Conservation (phyloP, 305 asterid genomes). For the Fraxinus greggii region DNA sequence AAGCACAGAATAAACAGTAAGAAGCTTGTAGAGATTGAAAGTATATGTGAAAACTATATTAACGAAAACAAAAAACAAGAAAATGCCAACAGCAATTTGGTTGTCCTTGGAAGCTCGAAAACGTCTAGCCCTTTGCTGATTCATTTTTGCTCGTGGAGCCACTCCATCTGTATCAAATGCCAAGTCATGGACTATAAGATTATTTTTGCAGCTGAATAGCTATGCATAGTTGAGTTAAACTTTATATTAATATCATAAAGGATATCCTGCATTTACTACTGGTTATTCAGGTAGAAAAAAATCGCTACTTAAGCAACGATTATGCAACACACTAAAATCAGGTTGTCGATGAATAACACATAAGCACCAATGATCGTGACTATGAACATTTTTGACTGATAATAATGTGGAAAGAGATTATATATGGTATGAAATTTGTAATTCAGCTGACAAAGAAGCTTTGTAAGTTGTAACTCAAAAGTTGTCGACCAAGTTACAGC, state of each 20-base stretch:
- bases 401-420: not conserved
- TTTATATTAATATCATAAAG: not conserved
- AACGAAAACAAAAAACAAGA: not conserved
- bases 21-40: not conserved
- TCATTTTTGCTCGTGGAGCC: conserved; percentile 74
- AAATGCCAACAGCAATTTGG: conserved; percentile 33
- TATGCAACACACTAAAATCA: not conserved
- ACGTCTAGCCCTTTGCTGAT: conserved; percentile 54
- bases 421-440: not conserved
- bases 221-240: not conserved
- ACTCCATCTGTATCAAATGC: conserved; percentile 51
- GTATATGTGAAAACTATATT: not conserved
- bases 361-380: not conserved
- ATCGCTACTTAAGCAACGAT: not conserved
- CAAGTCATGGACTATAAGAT: not conserved
- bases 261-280: not conserved
- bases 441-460: not conserved
- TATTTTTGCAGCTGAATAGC: not conserved
- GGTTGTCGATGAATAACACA: not conserved
- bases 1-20: not conserved
- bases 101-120: conserved; percentile 45
- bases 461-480: not conserved
- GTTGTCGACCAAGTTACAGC: not conserved
- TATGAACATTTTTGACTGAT: not conserved
- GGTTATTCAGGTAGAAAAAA: not conserved